phyloP scores from a whole-genome alignment of 2,329 filamentous ascomycete species.

The Kalaharituber pfeilii region DNA sequence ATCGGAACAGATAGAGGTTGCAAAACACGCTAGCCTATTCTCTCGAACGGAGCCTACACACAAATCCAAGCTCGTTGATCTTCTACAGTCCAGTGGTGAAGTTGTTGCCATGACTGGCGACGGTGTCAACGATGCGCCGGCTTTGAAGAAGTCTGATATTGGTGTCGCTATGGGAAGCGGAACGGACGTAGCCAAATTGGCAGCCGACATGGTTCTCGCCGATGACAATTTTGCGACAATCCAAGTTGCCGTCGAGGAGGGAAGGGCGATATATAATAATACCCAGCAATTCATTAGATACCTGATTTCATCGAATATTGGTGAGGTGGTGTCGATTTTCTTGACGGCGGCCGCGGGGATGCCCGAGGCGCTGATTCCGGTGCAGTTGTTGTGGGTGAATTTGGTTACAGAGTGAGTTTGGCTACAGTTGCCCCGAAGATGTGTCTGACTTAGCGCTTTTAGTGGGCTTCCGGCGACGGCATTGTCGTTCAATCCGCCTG shows the following conservation, averaged over 20 bases:
- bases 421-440: neutral
- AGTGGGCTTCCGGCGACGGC: conserved; percentile 93
- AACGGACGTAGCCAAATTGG: conserved; percentile 90
- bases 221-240: conserved; percentile 99
- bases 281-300: conserved; percentile 99
- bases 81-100: conserved; percentile 79
- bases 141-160: conserved; percentile 96
- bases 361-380: conserved; percentile 91
- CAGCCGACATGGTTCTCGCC: conserved; percentile 93
- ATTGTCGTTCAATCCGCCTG: conserved; percentile 94
- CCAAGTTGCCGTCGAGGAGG: conserved; percentile 87
- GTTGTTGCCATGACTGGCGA: conserved; percentile 99
- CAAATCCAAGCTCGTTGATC: conserved; percentile 94
- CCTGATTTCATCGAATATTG: conserved; percentile 96
- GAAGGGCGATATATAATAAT: conserved; percentile 98
- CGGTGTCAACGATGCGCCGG: conserved; percentile 94
- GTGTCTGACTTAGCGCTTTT: conserved; percentile 31
- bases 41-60: conserved; percentile 89
- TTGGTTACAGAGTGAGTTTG: conserved; percentile 39
- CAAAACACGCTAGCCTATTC: conserved; percentile 74
- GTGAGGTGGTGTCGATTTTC: conserved; percentile 98
- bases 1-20: conserved; percentile 63
- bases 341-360: conserved; percentile 88
- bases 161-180: conserved; percentile 97
- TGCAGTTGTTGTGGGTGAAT: conserved; percentile 97